A percentile compares a stretch with the other conserved stretches of the same genome.
Evolutionary conservation across 192 early-diverging fungal genomes (phyloP).

Genomic region (Coemansia pectinata): DNA sequence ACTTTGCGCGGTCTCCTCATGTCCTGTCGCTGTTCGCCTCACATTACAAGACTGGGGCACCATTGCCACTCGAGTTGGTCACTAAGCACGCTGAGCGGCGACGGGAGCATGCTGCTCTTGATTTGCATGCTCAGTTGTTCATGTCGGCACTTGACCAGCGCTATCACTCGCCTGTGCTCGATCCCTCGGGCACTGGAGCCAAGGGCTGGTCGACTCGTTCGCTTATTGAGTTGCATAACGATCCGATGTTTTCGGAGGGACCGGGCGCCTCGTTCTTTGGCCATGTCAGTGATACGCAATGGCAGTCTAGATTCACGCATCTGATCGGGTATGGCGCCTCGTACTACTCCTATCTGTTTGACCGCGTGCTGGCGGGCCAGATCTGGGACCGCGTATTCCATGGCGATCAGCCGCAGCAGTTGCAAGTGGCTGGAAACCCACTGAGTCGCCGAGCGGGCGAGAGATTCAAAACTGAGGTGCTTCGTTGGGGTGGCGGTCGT

Average conservation of each 20-base stretch:
- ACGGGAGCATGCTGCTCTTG: slow-evolving; percentile 66
- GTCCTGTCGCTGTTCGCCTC: slow-evolving; percentile 75
- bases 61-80: slow-evolving; percentile 60
- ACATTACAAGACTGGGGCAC: slow-evolving; percentile 70
- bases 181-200: background rate
- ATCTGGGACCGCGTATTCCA: slow-evolving; percentile 74
- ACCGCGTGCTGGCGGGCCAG: slow-evolving; percentile 73
- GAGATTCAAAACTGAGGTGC: slow-evolving; percentile 69
- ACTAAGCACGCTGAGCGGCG: slow-evolving; percentile 58
- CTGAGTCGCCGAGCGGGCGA: slow-evolving; percentile 65
- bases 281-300: slow-evolving; percentile 69
- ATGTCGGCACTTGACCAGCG: slow-evolving; percentile 91
- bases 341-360: slow-evolving; percentile 96
- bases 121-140: slow-evolving; percentile 84
- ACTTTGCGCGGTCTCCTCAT: slow-evolving; percentile 75
- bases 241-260: slow-evolving; percentile 39
- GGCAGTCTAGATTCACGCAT: slow-evolving; percentile 92
- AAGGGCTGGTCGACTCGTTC: slow-evolving; percentile 51
- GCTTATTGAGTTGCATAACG: slow-evolving; percentile 62
- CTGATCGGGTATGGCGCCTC: slow-evolving; percentile 88
- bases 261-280: slow-evolving; percentile 65
- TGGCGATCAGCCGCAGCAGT: slow-evolving; percentile 28
- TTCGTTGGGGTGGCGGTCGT: slow-evolving; percentile 91
- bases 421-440: slow-evolving; percentile 39
- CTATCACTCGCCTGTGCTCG: slow-evolving; percentile 69